Evolutionary conservation across 2,329 filamentous ascomycete species (phyloP).

Genomic region (Claviceps sp.): DNA sequence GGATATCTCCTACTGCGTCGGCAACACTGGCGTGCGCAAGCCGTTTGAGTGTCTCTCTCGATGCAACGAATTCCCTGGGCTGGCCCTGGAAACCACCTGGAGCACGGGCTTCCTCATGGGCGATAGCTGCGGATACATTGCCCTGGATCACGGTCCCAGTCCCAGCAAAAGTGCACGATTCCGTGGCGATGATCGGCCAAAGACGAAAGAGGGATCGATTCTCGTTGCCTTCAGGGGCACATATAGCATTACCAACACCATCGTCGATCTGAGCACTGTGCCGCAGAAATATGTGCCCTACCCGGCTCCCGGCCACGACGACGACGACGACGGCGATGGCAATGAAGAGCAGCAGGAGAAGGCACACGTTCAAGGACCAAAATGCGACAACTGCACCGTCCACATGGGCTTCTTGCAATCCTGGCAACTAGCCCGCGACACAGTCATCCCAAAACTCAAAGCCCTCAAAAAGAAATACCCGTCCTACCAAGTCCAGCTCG

Average conservation of each 20-base stretch:
- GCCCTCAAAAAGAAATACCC: constrained; percentile 48
- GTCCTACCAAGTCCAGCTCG: constrained; percentile 59
- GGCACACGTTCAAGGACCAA: constrained; percentile 21
- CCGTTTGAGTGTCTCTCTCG: constrained; percentile 79
- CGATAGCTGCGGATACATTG: constrained; percentile 90
- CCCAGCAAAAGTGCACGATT: constrained; percentile 9
- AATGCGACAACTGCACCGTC: constrained; percentile 79
- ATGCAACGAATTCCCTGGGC: constrained; percentile 68
- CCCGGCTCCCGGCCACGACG: constrained; percentile 39
- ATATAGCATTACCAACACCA: constrained; percentile 83
- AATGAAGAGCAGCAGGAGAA: constrained; percentile 8
- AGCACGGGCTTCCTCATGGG: constrained; percentile 77
- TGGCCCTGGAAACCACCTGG: constrained; percentile 75
- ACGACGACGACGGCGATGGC: constrained; percentile 25
- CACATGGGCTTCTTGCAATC: constrained; percentile 81
- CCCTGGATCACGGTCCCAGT: constrained; percentile 51
- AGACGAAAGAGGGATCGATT: constrained; percentile 31
- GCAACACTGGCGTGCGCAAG: constrained; percentile 63
- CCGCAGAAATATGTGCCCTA: constrained; percentile 90
- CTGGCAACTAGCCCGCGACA: constrained; percentile 61
- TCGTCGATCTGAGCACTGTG: constrained; percentile 77
- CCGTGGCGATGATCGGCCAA: constrained; percentile 6
- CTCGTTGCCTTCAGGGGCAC: constrained; percentile 87
- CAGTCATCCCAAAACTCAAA: constrained; percentile 55
- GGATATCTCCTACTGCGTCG: constrained; percentile 90